A percentile compares a stretch with the other conserved stretches of the same genome.
Evolutionary conservation across 1,139 yeast genomes (phyloP).

Genomic region (Candida tetrigidarum): DNA sequence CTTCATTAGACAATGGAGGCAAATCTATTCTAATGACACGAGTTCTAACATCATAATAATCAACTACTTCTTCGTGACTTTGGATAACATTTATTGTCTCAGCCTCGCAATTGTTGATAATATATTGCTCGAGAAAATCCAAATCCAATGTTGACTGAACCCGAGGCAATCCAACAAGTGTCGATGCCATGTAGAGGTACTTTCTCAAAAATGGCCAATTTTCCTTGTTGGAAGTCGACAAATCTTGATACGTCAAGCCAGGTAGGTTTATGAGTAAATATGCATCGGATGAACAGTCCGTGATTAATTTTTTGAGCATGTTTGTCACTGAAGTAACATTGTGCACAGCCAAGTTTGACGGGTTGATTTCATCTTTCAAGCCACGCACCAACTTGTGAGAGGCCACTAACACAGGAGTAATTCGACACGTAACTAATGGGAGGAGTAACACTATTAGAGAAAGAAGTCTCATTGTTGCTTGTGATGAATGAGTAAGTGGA

Average conservation of each 20-base stretch:
- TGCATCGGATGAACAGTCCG: slow-evolving; percentile 71
- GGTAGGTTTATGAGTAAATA: slow-evolving; percentile 73
- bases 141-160: slow-evolving; percentile 50
- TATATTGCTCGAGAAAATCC: slow-evolving; percentile 45
- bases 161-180: slow-evolving; percentile 65
- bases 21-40: slow-evolving; percentile 63
- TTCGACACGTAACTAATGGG: slow-evolving; percentile 4
- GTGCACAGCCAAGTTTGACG: slow-evolving; percentile 23
- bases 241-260: slow-evolving; percentile 63
- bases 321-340: slow-evolving; percentile 39
- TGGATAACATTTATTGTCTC: slow-evolving; percentile 40
- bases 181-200: slow-evolving; percentile 62
- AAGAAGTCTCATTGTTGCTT: slow-evolving; percentile 9
- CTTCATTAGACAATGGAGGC: slow-evolving; percentile 47
- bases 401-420: slow-evolving; percentile 44
- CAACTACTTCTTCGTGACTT: slow-evolving; percentile 45
- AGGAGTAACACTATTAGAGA: slow-evolving; percentile 7
- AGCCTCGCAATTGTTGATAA: slow-evolving; percentile 53
- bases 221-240: slow-evolving; percentile 41
- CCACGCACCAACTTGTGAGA: slow-evolving; percentile 46
- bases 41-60: slow-evolving; percentile 60
- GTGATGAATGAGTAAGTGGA: neutral
- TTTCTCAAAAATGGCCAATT: slow-evolving; percentile 59
- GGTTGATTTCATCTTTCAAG: slow-evolving; percentile 27
- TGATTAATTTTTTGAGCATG: slow-evolving; percentile 52